These are phyloP conservation scores for Solanum peruvianum DNA, from an alignment of 257 asterid species.

Conservation along the genomic window DNA sequence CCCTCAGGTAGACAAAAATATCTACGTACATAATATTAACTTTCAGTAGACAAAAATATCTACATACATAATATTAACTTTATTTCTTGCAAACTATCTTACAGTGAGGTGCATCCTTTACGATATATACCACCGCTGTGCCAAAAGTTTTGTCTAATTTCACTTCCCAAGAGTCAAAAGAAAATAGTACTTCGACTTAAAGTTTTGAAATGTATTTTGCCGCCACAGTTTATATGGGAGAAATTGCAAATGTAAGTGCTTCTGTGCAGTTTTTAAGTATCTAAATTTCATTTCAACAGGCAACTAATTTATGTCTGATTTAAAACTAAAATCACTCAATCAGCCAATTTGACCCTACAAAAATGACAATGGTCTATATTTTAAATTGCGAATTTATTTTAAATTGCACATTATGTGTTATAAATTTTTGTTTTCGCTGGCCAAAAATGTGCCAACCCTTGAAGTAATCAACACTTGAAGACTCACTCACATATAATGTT, in stretches of 20 bases:
- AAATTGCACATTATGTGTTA: not conserved
- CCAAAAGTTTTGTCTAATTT: not conserved
- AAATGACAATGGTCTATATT: not conserved
- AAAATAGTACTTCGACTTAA: not conserved
- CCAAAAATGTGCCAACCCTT: not conserved
- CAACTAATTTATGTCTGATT: not conserved
- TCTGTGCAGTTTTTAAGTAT: not conserved
- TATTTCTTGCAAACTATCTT: not conserved
- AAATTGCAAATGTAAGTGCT: not conserved
- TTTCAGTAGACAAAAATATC: not conserved
- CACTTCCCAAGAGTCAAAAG: not conserved
- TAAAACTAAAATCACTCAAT: not conserved
- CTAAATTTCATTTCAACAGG: not conserved
- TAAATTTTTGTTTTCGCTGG: not conserved
- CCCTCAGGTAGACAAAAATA: not conserved
- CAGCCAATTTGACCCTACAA: not conserved
- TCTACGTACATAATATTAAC: not conserved
- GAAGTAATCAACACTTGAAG: not conserved
- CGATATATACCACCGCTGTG: not conserved
- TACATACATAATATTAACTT: not conserved
- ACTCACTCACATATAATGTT: not conserved
- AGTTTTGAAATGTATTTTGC: not conserved
- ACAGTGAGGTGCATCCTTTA: not conserved
- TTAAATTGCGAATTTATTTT: not conserved
- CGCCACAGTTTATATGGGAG: not conserved